Conservation (phyloP, 805 yeast species). For the Sugiyamaella boreocaroliniensis region DNA sequence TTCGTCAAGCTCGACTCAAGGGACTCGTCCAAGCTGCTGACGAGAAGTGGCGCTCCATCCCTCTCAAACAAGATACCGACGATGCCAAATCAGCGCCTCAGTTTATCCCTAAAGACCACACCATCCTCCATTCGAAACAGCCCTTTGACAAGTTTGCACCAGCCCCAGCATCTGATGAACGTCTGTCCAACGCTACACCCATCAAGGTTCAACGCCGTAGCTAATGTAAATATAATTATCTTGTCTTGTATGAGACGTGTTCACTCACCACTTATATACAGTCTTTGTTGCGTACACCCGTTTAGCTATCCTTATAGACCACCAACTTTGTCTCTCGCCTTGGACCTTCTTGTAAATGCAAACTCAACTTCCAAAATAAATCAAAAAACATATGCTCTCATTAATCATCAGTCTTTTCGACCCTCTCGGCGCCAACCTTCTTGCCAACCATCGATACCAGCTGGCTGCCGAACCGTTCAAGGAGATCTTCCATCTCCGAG, state of each 20-base stretch:
- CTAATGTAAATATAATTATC: too few species aligned
- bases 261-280: too few species aligned
- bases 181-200: not conserved
- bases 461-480: conserved; percentile 23
- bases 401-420: not conserved
- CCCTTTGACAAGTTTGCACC: not conserved
- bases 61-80: conserved; percentile 21
- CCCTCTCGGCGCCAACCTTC: not conserved
- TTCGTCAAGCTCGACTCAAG: conserved; percentile 49
- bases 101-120: not conserved
- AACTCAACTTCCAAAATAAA: too few species aligned
- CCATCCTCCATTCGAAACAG: not conserved
- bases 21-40: conserved; percentile 42
- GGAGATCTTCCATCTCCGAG: conserved; percentile 12
- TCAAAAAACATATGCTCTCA: not conserved
- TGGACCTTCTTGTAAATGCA: too few species aligned
- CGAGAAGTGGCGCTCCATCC: conserved; percentile 31
- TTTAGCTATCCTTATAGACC: too few species aligned
- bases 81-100: not conserved
- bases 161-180: not conserved
- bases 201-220: not conserved
- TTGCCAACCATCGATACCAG: conserved; percentile 12
- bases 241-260: too few species aligned
- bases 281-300: too few species aligned
- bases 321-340: too few species aligned